Evolutionary conservation across 2,329 filamentous ascomycete genomes (phyloP).

Genomic region (Neurospora sp.): DNA sequence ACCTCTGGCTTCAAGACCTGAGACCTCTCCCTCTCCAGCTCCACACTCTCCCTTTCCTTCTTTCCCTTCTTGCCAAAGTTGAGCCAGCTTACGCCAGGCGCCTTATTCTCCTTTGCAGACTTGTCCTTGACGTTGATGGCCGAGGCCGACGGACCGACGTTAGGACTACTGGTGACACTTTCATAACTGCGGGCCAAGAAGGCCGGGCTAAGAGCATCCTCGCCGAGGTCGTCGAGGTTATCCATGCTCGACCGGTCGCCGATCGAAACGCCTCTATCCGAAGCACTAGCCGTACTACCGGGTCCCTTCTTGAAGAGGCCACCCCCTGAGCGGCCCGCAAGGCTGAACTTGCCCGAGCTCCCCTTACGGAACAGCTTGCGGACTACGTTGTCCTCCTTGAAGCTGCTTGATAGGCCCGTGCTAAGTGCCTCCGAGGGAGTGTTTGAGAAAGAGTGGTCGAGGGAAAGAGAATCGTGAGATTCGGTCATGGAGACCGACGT

Average conservation of each 20-base stretch:
- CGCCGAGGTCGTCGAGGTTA: slow-evolving; percentile 42
- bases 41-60: slow-evolving; percentile 47
- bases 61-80: slow-evolving; percentile 50
- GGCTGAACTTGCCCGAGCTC: slow-evolving; percentile 55
- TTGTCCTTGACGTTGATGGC: slow-evolving; percentile 25
- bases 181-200: slow-evolving; percentile 42
- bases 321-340: slow-evolving; percentile 43
- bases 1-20: slow-evolving; percentile 11
- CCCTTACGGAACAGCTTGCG: slow-evolving; percentile 55
- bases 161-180: slow-evolving; percentile 46
- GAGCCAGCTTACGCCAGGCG: slow-evolving; percentile 31
- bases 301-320: slow-evolving; percentile 46
- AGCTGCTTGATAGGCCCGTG: slow-evolving; percentile 31
- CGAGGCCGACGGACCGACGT: slow-evolving; percentile 37
- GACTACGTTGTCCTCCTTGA: slow-evolving; percentile 43
- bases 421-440: slow-evolving; percentile 43
- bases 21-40: slow-evolving; percentile 38
- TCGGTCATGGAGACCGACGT: slow-evolving; percentile 51
- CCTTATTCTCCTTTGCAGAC: slow-evolving; percentile 32
- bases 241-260: slow-evolving; percentile 48
- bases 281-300: slow-evolving; percentile 42
- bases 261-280: slow-evolving; percentile 45
- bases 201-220: slow-evolving; percentile 34
- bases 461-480: slow-evolving; percentile 46
- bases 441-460: slow-evolving; percentile 48